Conservation (phyloP, 495 filamentous ascomycete species). For the Penicillium silybi region DNA sequence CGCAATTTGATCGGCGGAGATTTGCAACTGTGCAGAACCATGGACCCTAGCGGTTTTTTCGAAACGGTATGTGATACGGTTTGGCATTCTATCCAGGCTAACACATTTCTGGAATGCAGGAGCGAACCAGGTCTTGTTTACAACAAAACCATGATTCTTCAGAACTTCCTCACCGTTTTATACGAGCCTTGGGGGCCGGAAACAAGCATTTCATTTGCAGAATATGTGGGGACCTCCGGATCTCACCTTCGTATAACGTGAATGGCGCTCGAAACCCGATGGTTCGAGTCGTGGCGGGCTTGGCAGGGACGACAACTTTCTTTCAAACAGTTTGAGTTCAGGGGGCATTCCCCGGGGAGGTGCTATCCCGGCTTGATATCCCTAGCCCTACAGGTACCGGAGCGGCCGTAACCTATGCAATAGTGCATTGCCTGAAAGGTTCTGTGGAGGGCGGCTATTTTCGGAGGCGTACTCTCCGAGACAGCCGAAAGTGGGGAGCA, state of each 20-base stretch:
- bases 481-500: background rate
- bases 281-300: background rate
- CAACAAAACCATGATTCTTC: too few relatives aligned
- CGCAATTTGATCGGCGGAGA: conserved; percentile 11
- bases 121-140: too few relatives aligned
- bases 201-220: background rate
- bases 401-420: background rate
- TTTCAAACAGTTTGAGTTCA: background rate
- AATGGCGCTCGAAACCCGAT: background rate
- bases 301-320: background rate
- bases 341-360: too few relatives aligned
- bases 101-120: background rate
- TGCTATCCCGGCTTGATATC: background rate
- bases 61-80: background rate
- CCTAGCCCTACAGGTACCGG: background rate
- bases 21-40: background rate
- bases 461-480: background rate
- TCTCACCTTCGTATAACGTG: background rate
- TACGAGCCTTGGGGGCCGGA: background rate
- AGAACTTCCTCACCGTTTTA: background rate
- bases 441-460: background rate
- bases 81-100: background rate
- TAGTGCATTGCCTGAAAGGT: background rate
- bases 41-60: background rate
- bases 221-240: background rate